Percentiles rank a stretch among this genome's conserved stretches.
Evolutionary conservation across 2,329 filamentous ascomycete genomes (phyloP).

Genomic region (Rhytidhysteron rufulum): DNA sequence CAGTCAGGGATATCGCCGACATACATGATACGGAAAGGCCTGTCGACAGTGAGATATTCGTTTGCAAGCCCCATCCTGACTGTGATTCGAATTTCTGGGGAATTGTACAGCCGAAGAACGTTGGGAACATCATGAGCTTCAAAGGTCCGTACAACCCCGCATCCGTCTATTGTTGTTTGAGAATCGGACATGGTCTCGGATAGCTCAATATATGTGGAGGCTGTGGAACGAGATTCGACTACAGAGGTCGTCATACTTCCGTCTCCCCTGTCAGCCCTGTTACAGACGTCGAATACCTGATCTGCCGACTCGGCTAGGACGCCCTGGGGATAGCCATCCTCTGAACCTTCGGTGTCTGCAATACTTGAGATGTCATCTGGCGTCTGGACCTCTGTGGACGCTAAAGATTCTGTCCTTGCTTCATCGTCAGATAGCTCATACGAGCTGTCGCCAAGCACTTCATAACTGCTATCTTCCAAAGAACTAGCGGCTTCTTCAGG

Average conservation of each 20-base stretch:
- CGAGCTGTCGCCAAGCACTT: constrained; percentile 26
- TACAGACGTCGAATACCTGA: constrained; percentile 14
- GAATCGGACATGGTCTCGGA: constrained; percentile 18
- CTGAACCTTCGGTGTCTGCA: constrained; percentile 29
- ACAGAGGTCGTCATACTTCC: constrained; percentile 29
- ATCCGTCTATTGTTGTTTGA: constrained; percentile 13
- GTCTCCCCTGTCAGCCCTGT: constrained; percentile 12
- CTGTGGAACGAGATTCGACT: constrained; percentile 20
- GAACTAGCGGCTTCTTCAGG: constrained; percentile 24
- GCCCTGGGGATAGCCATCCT: constrained; percentile 17
- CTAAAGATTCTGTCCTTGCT: constrained; percentile 33
- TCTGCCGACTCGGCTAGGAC: constrained; percentile 9
- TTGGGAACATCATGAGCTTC: constrained; percentile 18
- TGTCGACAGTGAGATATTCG: constrained; percentile 18
- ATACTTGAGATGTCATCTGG: constrained; percentile 31
- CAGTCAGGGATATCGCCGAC: constrained; percentile 27
- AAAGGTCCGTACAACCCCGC: constrained; percentile 20
- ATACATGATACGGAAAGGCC: constrained; percentile 30
- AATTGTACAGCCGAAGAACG: constrained; percentile 23
- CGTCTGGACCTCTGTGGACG: constrained; percentile 29
- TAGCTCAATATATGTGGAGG: constrained; percentile 17
- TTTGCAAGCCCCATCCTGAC: constrained; percentile 25
- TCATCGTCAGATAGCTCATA: constrained; percentile 34
- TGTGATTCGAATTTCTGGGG: constrained; percentile 22
- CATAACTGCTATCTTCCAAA: constrained; percentile 36